Conservation (phyloP, 805 yeast genomes). For the Candida railenensis region DNA sequence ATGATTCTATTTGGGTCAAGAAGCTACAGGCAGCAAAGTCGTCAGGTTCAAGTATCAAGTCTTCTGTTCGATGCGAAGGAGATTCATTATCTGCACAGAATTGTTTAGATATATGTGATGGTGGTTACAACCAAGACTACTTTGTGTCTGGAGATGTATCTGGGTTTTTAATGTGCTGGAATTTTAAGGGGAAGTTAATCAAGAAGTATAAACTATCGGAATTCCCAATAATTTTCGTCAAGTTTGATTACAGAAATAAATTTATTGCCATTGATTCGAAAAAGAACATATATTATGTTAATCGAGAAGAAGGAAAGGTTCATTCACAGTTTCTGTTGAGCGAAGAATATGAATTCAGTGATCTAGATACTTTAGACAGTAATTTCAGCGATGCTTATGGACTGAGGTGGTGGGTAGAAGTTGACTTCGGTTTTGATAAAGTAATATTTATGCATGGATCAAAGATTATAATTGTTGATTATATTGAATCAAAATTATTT, state of each 20-base stretch:
- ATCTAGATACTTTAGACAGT: background rate
- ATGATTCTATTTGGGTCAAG: slow-evolving; percentile 31
- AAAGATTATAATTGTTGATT: slow-evolving; percentile 22
- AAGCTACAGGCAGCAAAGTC: slow-evolving; percentile 33
- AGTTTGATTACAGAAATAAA: slow-evolving; percentile 25
- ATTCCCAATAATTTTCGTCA: slow-evolving; percentile 15
- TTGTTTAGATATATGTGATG: background rate
- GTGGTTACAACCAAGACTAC: background rate
- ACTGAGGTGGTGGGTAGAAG: slow-evolving; percentile 18
- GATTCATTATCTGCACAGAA: slow-evolving; percentile 20
- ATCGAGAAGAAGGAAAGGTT: background rate
- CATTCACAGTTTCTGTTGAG: slow-evolving; percentile 3
- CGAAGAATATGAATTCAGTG: background rate
- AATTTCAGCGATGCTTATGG: background rate
- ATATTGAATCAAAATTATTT: background rate
- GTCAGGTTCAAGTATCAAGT: slow-evolving; percentile 22
- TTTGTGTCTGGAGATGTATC: slow-evolving; percentile 21
- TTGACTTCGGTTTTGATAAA: slow-evolving; percentile 32
- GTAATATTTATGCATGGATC: slow-evolving; percentile 21
- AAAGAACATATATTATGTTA: slow-evolving; percentile 9
- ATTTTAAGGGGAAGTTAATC: slow-evolving; percentile 17
- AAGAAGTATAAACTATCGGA: slow-evolving; percentile 10
- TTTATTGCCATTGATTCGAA: slow-evolving; percentile 21
- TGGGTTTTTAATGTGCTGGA: slow-evolving; percentile 28
- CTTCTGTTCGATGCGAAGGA: slow-evolving; percentile 14